Base-by-base conservation (phyloP, 108 stramenopile species). In the Skeletonema potamos region DNA sequence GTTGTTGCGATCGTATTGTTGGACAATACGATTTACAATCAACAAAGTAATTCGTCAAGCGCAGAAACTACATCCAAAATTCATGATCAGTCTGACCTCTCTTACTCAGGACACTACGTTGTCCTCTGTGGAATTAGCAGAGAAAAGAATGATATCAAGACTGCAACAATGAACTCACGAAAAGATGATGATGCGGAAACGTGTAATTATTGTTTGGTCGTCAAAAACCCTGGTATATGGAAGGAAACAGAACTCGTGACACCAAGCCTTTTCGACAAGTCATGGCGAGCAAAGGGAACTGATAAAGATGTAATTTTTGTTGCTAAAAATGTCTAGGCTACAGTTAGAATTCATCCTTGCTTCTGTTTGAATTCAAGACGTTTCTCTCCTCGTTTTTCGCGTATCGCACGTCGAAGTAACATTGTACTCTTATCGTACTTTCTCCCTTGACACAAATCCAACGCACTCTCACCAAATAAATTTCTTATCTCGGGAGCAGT, bases 241-340 rank as follows among this genome's bases (percentile, higher is more conserved):
- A 66, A 77, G 39, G 34, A 46, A 9, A 27, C 59, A 15, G 60
- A 74, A 26, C 85, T 77, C 62, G 73, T 91, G 2, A 59, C 79
- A 12, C 81, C 85, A 27, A 34, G 26, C 22, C 70, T 68, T 1
- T 85, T 93, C 55, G 88, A 90, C 51, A 32, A 70, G 33, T 75
- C 92, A 34, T 87, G 92, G 92, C 68, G 84, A 28, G 77, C 92
- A 4, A 71, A 64, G 28, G 92, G 92, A 1, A 93, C 92, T 9
- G 92, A 93, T 64, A 78, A 89, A 59, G 92, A 93, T 81, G 65
- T 93, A 18, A 80, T 91, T 15, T 88, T 93, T 62, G 30, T 93
- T 30, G 65, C 70, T 30, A 54, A 51, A 39, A 39, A 54, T 51
- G 18, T 0, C 11, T 44, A 18, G 17, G 43, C 17, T 44, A 18